Evolutionary conservation across 2,329 filamentous ascomycete genomes (phyloP).

Genomic region (Alternaria brassicae): DNA sequence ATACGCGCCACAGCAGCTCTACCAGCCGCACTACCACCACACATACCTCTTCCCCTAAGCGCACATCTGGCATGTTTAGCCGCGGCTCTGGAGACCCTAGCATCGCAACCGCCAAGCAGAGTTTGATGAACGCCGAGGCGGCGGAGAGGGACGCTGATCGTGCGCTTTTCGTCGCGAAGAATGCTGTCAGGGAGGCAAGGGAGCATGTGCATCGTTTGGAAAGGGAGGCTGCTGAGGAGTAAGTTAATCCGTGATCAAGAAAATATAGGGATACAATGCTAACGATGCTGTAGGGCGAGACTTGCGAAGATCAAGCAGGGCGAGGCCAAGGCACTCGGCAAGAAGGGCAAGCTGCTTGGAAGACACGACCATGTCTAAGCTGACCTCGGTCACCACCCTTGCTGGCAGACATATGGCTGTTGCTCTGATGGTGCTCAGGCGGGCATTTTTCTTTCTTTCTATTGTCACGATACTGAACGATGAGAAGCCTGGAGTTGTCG

Average conservation of each 20-base stretch:
- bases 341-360: constrained; percentile 73
- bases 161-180: constrained; percentile 65
- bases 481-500: constrained; percentile 2
- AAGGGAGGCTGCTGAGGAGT: constrained; percentile 62
- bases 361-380: constrained; percentile 24
- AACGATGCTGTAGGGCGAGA: constrained; percentile 50
- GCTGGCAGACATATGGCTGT: neutral
- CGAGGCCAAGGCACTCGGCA: constrained; percentile 69
- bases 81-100: constrained; percentile 64
- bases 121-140: constrained; percentile 67
- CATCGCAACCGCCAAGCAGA: constrained; percentile 67
- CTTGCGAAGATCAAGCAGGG: constrained; percentile 72
- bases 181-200: constrained; percentile 67
- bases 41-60: constrained; percentile 37
- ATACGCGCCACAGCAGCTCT: constrained; percentile 28
- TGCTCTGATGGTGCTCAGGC: neutral
- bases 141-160: constrained; percentile 71
- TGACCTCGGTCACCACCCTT: neutral
- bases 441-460: neutral
- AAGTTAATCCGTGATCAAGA: neutral
- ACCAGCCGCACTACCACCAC: constrained; percentile 21
- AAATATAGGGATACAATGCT: neutral
- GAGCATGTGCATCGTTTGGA: constrained; percentile 70
- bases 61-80: constrained; percentile 52
- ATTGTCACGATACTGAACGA: neutral